Percentiles rank a stretch among this genome's conserved stretches.
Conservation (phyloP, 192 early-diverging fungal genomes). For the Coemansia sp. region DNA sequence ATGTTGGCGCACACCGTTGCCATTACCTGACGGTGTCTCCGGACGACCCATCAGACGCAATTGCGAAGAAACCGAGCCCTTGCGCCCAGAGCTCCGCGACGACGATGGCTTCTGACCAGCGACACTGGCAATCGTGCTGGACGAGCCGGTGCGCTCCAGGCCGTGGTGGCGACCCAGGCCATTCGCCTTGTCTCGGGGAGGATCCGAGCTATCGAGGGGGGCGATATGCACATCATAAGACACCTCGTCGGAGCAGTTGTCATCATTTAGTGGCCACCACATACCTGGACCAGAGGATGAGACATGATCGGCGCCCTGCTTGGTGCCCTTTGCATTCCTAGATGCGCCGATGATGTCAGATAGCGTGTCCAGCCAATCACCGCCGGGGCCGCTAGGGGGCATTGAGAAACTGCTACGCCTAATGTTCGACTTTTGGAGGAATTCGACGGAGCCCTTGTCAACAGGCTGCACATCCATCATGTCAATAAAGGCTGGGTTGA, state of each 20-base stretch:
- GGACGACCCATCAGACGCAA: constrained; percentile 45
- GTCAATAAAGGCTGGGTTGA: constrained; percentile 52
- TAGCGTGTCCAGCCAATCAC: constrained; percentile 36
- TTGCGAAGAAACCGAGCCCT: constrained; percentile 53
- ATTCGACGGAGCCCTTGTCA: constrained; percentile 27
- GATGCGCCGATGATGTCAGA: constrained; percentile 18
- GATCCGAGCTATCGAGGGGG: constrained; percentile 15
- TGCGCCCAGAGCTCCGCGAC: constrained; percentile 19
- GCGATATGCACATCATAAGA: constrained; percentile 44
- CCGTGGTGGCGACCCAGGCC: neutral
- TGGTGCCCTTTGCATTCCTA: constrained; percentile 6
- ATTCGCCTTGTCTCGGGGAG: neutral
- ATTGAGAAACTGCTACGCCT: constrained; percentile 50
- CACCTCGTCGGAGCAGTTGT: constrained; percentile 53
- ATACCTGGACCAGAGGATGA: constrained; percentile 39
- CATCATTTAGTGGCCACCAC: constrained; percentile 57
- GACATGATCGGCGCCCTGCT: constrained; percentile 7
- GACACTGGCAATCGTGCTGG: constrained; percentile 17
- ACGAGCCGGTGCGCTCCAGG: constrained; percentile 40
- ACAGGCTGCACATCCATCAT: constrained; percentile 57
- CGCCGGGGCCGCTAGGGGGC: constrained; percentile 18
- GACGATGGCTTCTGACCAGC: constrained; percentile 14
- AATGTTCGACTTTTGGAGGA: constrained; percentile 47
- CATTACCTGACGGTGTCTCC: constrained; percentile 20
- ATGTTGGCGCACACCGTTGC: constrained; percentile 13